phyloP scores from a whole-genome alignment of 257 asterid species.

The Plantago elongata region DNA sequence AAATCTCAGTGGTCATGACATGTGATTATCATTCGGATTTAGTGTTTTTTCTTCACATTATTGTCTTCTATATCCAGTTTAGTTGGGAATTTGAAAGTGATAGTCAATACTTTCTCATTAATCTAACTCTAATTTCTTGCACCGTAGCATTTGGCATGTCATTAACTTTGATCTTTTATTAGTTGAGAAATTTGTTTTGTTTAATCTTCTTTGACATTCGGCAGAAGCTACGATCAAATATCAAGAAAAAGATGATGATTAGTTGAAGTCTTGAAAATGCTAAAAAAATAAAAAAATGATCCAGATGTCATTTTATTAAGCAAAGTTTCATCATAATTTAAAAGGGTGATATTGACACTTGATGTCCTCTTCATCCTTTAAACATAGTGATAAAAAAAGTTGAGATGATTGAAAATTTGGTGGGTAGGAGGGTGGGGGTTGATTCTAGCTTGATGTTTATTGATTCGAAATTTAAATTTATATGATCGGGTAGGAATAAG shows the following conservation, averaged over 20 bases:
- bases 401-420: too few relatives aligned
- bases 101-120: slow-evolving; percentile 30
- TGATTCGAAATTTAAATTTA: too few relatives aligned
- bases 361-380: too few relatives aligned
- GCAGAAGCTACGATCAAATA: not conserved
- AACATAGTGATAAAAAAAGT: too few relatives aligned
- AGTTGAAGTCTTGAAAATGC: not conserved
- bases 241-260: too few relatives aligned
- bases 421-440: too few relatives aligned
- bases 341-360: slow-evolving; percentile 20
- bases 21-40: slow-evolving; percentile 19
- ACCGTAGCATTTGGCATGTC: slow-evolving; percentile 26
- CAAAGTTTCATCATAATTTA: not conserved
- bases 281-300: slow-evolving; percentile 2
- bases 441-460: too few relatives aligned
- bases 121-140: slow-evolving; percentile 15
- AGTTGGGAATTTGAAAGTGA: slow-evolving; percentile 41
- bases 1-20: slow-evolving; percentile 29
- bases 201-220: slow-evolving; percentile 24
- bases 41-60: slow-evolving; percentile 13
- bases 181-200: slow-evolving; percentile 19
- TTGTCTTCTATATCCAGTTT: slow-evolving; percentile 15
- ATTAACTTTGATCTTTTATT: slow-evolving; percentile 1
- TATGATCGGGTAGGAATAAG: too few relatives aligned
- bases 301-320: slow-evolving; percentile 11